Base-by-base conservation (phyloP, 257 asterid species). In the Gardenia jasminoides region DNA sequence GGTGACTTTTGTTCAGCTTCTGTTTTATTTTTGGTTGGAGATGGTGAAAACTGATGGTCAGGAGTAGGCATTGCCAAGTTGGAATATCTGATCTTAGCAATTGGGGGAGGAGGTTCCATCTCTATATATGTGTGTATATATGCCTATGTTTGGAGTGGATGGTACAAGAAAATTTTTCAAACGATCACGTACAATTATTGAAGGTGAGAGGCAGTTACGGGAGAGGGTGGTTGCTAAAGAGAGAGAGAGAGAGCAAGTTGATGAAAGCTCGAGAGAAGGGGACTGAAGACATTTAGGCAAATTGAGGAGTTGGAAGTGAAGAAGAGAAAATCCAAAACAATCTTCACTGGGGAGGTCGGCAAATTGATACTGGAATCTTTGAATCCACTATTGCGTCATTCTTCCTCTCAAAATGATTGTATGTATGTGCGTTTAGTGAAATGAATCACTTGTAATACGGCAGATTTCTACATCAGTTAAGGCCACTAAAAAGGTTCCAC, bases 271-370 rank as follows among this genome's bases (percentile, higher is more conserved):
- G 8, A 26, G 56, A 78, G 46, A 66, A 74, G 30, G 82, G 75
- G 89, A 69, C 75, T 78, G 19, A 61, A 26, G 31, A 24, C 8
- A 31, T 24, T 61, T 2, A 1, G 67, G 67, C 76, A 71, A 84
- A 81, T 73, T 43, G 50, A 43, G 36, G 71, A 83, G 26, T n/a
- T 24, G 31, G 81, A 77, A 80, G 87, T 79, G 85, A 84, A 76
- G 84, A 84, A 78, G 70, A 67, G 67, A 87, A 77, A 86, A 71
- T 81, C 59, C 74, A 82, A 76, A 85, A 74, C 26, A 41, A 73
- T 22, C 59, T 81, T 82, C 85, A 75, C 79, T 84, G 90, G 89
- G 84, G 87, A 85, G 83, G 76, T 84, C 81, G 81, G 82, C 33
- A 22, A 70, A 39, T 20, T 44, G 13, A 13, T 61, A 59, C 54